A percentile compares a stretch with the other conserved stretches of the same genome.
phyloP scores from a whole-genome alignment of 1,284 basidiomycete genomes.

The Schizophyllum commune region DNA sequence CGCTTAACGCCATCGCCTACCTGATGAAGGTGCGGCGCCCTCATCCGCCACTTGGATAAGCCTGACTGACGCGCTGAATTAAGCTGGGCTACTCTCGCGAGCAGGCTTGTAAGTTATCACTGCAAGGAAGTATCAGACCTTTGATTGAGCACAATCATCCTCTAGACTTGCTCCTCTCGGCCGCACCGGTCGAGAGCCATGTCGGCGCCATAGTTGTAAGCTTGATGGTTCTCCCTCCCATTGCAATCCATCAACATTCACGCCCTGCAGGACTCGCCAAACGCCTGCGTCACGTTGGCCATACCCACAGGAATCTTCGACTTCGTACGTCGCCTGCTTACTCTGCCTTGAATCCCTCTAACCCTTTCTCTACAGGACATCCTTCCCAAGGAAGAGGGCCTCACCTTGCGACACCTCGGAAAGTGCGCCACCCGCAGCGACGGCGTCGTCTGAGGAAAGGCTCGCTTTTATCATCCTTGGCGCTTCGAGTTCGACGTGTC shows the following conservation, averaged over 20 bases:
- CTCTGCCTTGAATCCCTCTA: background rate
- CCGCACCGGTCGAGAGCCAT: conserved; percentile 71
- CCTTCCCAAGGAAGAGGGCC: conserved; percentile 41
- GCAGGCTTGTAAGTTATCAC: conserved; percentile 49
- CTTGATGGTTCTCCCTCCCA: too few species aligned
- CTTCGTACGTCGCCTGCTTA: conserved; percentile 33
- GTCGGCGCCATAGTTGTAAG: conserved; percentile 65
- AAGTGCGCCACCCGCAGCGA: conserved; percentile 49
- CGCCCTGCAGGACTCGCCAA: conserved; percentile 54
- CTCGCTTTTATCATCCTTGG: too few species aligned
- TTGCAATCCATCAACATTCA: background rate
- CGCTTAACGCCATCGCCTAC: conserved; percentile 69
- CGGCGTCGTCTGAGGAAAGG: conserved; percentile 28
- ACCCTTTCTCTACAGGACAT: conserved; percentile 34
- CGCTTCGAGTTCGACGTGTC: too few species aligned
- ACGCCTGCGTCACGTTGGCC: conserved; percentile 68
- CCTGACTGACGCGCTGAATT: conserved; percentile 2
- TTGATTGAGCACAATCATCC: background rate
- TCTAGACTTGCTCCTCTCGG: conserved; percentile 64
- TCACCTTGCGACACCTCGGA: conserved; percentile 34
- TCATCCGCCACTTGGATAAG: background rate
- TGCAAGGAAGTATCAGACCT: background rate
- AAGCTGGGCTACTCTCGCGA: conserved; percentile 35
- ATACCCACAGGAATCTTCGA: conserved; percentile 70
- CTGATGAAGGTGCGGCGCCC: conserved; percentile 49